Evolutionary conservation across 768 basidiomycete genomes (phyloP), one percentile per base, ranked within the genome.

Genomic region (Collybia sordida): DNA sequence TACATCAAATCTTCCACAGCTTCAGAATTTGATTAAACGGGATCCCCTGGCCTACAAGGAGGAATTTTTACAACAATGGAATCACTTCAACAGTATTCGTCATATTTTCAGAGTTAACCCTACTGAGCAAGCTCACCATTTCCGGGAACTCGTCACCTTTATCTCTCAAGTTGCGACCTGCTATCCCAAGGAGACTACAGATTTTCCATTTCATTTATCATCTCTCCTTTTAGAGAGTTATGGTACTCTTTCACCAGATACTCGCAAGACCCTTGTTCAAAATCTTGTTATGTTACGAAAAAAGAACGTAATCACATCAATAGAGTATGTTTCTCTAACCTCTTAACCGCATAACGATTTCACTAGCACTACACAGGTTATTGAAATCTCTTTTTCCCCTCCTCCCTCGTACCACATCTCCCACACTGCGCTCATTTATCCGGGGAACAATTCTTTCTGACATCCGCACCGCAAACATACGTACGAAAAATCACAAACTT

Each of bases 11-110:
- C 81, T 98, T 7, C 95, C 97, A 0, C 93, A 97, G 63, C 79
- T 99, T 6, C 96, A 98, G 67, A 98, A 98, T 65, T 78, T 98
- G 46, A 94, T 99, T 67, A 99, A 99, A 65, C 82, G 97, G 38
- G 93, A 97, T 65, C 90, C 96, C 3, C 68, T 72, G 7, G 86
- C 82, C 0, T 98, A 99, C 74, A 88, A 83, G 64, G 96, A 98
- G 53, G 97, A 99, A 59, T 99, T 98, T 59, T 64, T 94, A 14
- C 93, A 93, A 56, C 96, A 99, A 77, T 97, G 93, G 88, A 91
- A 90, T 52, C 92, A 96, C 67, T 98, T 95, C 70, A 82, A 89
- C 58, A 89, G 85, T 56, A 85, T 89, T 48, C 82, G 90, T 27
- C 82, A 92, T 60, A 89, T 99, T 54, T 93, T 94, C 60, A 78